These are phyloP conservation scores for Agrocybe chaxingu DNA, from an alignment of 768 basidiomycete genomes.

Conservation along the genomic window DNA sequence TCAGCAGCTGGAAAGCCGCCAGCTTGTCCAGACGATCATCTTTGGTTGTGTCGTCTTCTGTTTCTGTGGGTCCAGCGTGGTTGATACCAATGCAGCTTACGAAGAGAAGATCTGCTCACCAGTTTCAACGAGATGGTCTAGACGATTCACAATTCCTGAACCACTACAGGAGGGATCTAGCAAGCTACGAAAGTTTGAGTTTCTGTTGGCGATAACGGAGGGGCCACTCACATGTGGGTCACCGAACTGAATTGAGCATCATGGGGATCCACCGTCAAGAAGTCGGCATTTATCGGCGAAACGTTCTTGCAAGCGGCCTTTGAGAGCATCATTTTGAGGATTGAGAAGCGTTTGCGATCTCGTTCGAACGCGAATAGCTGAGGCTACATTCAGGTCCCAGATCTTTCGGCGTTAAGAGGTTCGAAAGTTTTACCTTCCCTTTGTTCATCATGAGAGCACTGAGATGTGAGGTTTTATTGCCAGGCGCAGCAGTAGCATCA, in stretches of 20 bases:
- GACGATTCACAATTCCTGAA: conserved; percentile 86
- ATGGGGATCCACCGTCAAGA: conserved; percentile 71
- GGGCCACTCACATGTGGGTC: conserved; percentile 77
- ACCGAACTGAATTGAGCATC: conserved; percentile 60
- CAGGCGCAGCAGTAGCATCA: conserved; percentile 95
- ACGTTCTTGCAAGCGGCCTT: conserved; percentile 84
- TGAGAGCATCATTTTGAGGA: conserved; percentile 81
- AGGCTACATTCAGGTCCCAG: conserved; percentile 1
- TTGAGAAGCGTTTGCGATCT: conserved; percentile 77
- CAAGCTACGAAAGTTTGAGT: conserved; percentile 44
- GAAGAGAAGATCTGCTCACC: conserved; percentile 39
- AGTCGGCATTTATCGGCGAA: conserved; percentile 73
- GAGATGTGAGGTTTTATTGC: conserved; percentile 96
- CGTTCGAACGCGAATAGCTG: conserved; percentile 89
- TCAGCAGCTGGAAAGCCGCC: conserved; percentile 82
- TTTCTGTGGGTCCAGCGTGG: conserved; percentile 33
- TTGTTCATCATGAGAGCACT: conserved; percentile 82
- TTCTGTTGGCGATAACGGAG: neutral
- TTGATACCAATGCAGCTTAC: conserved; percentile 1
- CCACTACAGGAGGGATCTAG: conserved; percentile 97
- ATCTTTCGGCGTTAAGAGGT: neutral
- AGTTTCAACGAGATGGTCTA: conserved; percentile 78
- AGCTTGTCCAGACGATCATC: conserved; percentile 79
- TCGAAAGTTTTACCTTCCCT: conserved; percentile 58
- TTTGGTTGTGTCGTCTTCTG: conserved; percentile 53